phyloP scores from a whole-genome alignment of 441 rosid genomes.

The Pelargonium citronellum region DNA sequence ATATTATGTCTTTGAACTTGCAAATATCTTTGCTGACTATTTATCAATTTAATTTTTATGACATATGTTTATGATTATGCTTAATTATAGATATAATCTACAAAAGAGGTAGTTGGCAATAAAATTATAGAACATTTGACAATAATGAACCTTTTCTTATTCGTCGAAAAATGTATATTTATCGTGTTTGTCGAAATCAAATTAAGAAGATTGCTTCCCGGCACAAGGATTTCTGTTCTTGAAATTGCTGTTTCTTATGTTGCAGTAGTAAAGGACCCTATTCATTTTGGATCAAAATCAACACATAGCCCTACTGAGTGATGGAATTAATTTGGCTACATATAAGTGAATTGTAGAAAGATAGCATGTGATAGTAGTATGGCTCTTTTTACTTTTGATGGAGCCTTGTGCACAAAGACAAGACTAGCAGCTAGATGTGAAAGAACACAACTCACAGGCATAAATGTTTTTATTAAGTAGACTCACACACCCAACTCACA shows the following conservation, averaged over 20 bases:
- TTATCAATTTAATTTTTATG: background rate
- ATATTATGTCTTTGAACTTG: background rate
- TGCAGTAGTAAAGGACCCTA: background rate
- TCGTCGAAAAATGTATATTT: background rate
- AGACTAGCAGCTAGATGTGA: background rate
- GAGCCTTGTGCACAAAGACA: background rate
- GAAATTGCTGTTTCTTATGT: background rate
- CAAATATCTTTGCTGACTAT: constrained; percentile 6
- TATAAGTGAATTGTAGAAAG: background rate
- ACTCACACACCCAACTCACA: no score
- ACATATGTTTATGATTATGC: background rate
- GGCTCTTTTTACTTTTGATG: background rate
- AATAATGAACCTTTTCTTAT: background rate
- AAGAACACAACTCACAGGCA: background rate
- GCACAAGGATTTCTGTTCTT: background rate
- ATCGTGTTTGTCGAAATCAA: background rate
- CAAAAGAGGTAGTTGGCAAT: background rate
- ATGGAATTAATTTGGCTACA: background rate
- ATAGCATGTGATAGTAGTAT: background rate
- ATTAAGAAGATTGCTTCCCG: background rate
- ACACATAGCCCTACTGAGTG: background rate
- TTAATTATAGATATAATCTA: background rate
- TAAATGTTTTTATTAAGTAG: background rate
- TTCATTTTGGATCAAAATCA: constrained; percentile 2
- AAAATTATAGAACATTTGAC: background rate